Evolutionary conservation across 2,329 filamentous ascomycete species (phyloP).

Genomic region (Macrophomina pseudophaseolina): DNA sequence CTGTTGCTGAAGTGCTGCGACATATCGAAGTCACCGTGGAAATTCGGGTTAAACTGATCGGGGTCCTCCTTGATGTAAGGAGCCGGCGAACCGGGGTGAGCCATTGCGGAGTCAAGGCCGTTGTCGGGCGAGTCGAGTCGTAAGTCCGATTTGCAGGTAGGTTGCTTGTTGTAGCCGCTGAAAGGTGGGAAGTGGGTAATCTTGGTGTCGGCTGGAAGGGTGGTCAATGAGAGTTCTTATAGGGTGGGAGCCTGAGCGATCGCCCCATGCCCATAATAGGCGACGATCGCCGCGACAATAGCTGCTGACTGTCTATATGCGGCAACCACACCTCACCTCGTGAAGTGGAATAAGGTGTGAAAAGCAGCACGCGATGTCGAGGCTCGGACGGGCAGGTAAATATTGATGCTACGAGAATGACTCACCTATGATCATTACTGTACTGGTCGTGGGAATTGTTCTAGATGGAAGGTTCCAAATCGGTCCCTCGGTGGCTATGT

Average conservation of each 20-base stretch:
- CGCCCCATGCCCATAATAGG: slow-evolving; percentile 17
- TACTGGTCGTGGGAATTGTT: slow-evolving; percentile 4
- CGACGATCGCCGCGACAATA: slow-evolving; percentile 20
- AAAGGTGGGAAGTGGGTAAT: slow-evolving; percentile 49
- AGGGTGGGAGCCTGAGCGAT: slow-evolving; percentile 11
- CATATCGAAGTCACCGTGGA: slow-evolving; percentile 58
- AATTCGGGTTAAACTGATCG: slow-evolving; percentile 60
- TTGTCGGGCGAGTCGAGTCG: slow-evolving; percentile 47
- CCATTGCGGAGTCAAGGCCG: slow-evolving; percentile 54
- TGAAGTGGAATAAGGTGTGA: not conserved
- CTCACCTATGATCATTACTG: slow-evolving; percentile 28
- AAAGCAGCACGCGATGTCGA: not conserved
- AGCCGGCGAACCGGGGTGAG: slow-evolving; percentile 59
- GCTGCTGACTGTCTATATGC: slow-evolving; percentile 2
- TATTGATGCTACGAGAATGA: not conserved
- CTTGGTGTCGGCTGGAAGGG: slow-evolving; percentile 47
- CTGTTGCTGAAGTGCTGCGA: slow-evolving; percentile 52
- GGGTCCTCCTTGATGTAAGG: slow-evolving; percentile 73
- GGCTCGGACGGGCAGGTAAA: not conserved
- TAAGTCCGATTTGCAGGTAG: slow-evolving; percentile 44
- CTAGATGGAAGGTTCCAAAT: slow-evolving; percentile 17
- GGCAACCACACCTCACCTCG: slow-evolving; percentile 11
- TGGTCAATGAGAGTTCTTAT: slow-evolving; percentile 24
- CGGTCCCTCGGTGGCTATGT: slow-evolving; percentile 7
- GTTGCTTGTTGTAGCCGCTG: slow-evolving; percentile 42